Percentiles rank a stretch among this genome's conserved stretches.
Conservation (phyloP, 2,329 filamentous ascomycete species). For the Nectriaceae sp. region DNA sequence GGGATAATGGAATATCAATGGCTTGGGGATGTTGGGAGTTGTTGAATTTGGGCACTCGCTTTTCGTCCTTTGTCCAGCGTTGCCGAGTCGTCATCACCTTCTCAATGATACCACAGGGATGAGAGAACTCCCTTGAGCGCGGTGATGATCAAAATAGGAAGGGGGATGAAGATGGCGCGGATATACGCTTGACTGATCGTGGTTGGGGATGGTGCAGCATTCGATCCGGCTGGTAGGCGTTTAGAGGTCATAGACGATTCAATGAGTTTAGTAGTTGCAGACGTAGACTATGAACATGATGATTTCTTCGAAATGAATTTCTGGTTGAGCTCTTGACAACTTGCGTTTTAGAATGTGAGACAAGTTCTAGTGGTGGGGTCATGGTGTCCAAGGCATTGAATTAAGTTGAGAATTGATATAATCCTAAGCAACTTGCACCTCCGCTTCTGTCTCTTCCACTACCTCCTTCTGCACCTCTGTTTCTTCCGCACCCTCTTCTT, state of each 20-base stretch:
- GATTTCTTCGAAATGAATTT: conserved; percentile 22
- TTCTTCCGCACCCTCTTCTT: conserved; percentile 11
- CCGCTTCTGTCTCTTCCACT: neutral
- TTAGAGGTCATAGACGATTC: conserved; percentile 43
- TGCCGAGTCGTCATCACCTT: conserved; percentile 23
- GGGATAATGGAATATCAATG: conserved; percentile 8
- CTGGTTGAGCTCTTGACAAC: neutral
- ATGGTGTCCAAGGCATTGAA: too few species aligned
- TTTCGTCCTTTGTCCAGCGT: conserved; percentile 12
- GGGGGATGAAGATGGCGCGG: conserved; percentile 12
- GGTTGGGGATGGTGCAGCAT: conserved; percentile 29
- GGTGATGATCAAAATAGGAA: conserved; percentile 13
- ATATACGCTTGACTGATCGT: conserved; percentile 21
- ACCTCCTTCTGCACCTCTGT: conserved; percentile 1
- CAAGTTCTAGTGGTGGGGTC: too few species aligned
- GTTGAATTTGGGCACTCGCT: conserved; percentile 21
- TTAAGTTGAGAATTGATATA: too few species aligned
- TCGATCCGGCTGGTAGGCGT: conserved; percentile 39
- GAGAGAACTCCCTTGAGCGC: conserved; percentile 10
- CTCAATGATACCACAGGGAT: conserved; percentile 30
- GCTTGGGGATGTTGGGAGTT: conserved; percentile 8
- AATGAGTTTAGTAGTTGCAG: conserved; percentile 36
- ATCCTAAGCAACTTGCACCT: too few species aligned
- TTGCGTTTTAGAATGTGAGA: too few species aligned
- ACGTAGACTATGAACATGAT: conserved; percentile 36